These are phyloP conservation scores for Pseudoscleropodium purum DNA, from an alignment of 225 moss, liverwort and hornwort species.

Conservation along the genomic window DNA sequence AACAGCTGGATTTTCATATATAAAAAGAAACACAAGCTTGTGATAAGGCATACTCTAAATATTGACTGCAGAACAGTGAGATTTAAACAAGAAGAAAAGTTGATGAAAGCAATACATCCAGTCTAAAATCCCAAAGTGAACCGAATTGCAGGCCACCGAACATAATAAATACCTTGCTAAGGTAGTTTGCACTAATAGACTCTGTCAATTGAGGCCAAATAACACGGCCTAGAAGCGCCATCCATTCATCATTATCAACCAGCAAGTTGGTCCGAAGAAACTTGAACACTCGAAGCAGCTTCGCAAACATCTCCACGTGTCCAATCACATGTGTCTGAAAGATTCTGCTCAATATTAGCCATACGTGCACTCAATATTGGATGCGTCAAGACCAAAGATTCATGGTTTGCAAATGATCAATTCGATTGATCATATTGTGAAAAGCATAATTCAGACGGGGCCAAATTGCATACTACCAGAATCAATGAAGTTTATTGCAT, in stretches of 20 bases:
- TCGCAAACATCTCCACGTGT: conserved; percentile 52
- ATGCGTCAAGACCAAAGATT: neutral
- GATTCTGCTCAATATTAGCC: conserved; percentile 4
- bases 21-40: neutral
- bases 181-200: conserved; percentile 54
- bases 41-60: neutral
- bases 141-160: neutral
- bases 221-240: conserved; percentile 70
- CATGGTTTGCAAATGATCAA: neutral
- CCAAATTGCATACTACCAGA: neutral
- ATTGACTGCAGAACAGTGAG: neutral
- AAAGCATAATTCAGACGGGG: neutral
- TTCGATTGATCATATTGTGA: neutral
- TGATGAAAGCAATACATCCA: neutral
- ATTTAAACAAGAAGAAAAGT: neutral
- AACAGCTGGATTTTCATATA: neutral
- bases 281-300: conserved; percentile 52
- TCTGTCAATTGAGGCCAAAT: conserved; percentile 85
- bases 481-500: neutral
- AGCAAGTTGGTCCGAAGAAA: conserved; percentile 64
- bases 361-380: neutral
- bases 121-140: neutral
- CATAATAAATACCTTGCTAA: conserved; percentile 53
- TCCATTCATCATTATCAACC: conserved; percentile 47
- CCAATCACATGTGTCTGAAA: conserved; percentile 31